Percentiles rank a stretch among this genome's conserved stretches.
Evolutionary conservation across 306 rosid species (phyloP).

Genomic region (Begonia loranthoides): DNA sequence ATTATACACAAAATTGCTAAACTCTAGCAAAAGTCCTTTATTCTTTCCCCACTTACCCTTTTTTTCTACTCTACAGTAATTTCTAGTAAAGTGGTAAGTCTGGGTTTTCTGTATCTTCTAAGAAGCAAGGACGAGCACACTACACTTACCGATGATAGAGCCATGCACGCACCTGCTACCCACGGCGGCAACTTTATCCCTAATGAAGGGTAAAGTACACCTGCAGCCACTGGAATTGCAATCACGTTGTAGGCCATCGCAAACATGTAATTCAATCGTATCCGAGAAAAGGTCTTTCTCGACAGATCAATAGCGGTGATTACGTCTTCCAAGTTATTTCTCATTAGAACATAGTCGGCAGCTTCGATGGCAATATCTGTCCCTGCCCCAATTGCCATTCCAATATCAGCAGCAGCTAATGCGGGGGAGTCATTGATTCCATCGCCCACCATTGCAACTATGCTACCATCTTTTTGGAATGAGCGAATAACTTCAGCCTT

Average conservation of each 20-base stretch:
- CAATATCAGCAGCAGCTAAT: slow-evolving; percentile 87
- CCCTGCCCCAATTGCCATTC: slow-evolving; percentile 97
- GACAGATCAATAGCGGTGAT: slow-evolving; percentile 96
- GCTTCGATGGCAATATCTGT: slow-evolving; percentile 97
- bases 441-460: slow-evolving; percentile 65
- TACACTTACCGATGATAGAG: slow-evolving; percentile 82
- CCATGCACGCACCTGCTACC: slow-evolving; percentile 99
- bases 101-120: slow-evolving; percentile 70
- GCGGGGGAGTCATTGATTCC: slow-evolving; percentile 98
- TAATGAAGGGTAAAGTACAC: slow-evolving; percentile 54
- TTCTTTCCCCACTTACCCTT: neutral
- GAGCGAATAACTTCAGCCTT: slow-evolving; percentile 54
- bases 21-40: slow-evolving; percentile 11
- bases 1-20: neutral
- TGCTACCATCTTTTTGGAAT: slow-evolving; percentile 32
- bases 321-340: slow-evolving; percentile 86
- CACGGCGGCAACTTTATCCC: slow-evolving; percentile 84
- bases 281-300: slow-evolving; percentile 69
- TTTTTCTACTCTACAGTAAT: slow-evolving; percentile 62
- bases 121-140: slow-evolving; percentile 90
- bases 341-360: slow-evolving; percentile 81
- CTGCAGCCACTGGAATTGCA: slow-evolving; percentile 89
- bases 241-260: slow-evolving; percentile 87
- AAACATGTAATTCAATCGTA: slow-evolving; percentile 64
- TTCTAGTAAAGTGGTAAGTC: slow-evolving; percentile 69